Conservation (phyloP, 352 stramenopile genomes). For the Phytophthora podocarpi region DNA sequence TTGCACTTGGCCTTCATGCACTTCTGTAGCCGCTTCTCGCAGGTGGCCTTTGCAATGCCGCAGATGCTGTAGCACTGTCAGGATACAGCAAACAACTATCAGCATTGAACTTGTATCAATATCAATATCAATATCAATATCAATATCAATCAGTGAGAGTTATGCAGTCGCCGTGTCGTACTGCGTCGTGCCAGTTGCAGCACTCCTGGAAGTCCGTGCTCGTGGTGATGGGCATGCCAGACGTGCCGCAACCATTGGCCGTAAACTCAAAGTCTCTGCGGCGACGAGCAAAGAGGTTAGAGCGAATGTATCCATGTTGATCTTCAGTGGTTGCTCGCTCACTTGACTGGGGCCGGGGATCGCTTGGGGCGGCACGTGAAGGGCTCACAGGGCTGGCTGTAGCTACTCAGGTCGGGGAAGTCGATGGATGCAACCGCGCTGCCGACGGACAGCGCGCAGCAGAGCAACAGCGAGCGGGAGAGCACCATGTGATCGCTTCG, state of each 20-base stretch:
- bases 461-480: constrained; percentile 23
- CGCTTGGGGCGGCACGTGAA: constrained; percentile 44
- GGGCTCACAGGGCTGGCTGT: constrained; percentile 43
- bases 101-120: neutral
- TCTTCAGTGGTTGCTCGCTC: neutral
- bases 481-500: constrained; percentile 11
- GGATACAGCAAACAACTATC: neutral
- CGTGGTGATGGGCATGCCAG: constrained; percentile 53
- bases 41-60: constrained; percentile 73
- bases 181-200: constrained; percentile 84
- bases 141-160: too few relatives aligned
- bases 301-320: constrained; percentile 12
- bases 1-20: constrained; percentile 73
- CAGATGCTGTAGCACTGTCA: constrained; percentile 88
- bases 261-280: constrained; percentile 74
- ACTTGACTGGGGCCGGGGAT: constrained; percentile 26
- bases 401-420: constrained; percentile 38
- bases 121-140: too few relatives aligned
- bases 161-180: too few relatives aligned
- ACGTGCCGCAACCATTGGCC: constrained; percentile 77
- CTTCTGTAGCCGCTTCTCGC: constrained; percentile 73
- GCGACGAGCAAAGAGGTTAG: neutral
- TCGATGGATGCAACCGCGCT: constrained; percentile 16
- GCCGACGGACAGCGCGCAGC: constrained; percentile 14
- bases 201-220: constrained; percentile 64